phyloP scores from a whole-genome alignment of 345 rosid genomes.

The Gossypium thurberi region DNA sequence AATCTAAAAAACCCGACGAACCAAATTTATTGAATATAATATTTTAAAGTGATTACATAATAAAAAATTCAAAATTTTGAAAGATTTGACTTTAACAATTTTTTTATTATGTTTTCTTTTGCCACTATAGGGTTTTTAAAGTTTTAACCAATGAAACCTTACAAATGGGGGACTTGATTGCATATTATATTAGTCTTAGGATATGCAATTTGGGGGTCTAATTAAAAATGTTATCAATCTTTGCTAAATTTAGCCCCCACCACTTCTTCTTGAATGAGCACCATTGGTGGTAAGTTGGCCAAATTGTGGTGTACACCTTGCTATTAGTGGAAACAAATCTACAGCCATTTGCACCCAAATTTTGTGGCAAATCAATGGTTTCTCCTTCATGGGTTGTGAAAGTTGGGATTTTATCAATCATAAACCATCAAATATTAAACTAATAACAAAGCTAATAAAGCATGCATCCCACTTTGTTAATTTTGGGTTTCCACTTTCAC shows the following conservation, averaged over 20 bases:
- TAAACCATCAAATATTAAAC: background rate
- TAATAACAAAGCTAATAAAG: background rate
- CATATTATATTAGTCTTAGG: background rate
- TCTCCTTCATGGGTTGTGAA: background rate
- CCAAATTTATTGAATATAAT: too few species aligned
- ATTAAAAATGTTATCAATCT: background rate
- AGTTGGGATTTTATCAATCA: background rate
- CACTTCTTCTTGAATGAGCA: background rate
- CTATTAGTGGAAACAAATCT: constrained; percentile 33
- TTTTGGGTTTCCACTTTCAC: too few species aligned
- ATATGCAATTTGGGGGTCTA: background rate
- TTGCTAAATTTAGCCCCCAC: background rate
- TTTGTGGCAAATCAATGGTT: background rate
- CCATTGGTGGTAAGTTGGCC: constrained; percentile 3
- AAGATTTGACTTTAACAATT: too few species aligned
- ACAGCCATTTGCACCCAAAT: background rate
- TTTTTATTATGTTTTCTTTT: too few species aligned
- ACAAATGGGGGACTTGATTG: background rate
- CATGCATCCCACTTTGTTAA: too few species aligned
- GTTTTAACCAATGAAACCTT: background rate
- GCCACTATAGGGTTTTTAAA: too few species aligned
- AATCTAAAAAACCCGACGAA: too few species aligned
- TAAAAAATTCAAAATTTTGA: too few species aligned
- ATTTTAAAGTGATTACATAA: too few species aligned
- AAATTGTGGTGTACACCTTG: constrained; percentile 18